phyloP scores from a whole-genome alignment of 2,329 filamentous ascomycete species.

The Elsinoe ampelina region DNA sequence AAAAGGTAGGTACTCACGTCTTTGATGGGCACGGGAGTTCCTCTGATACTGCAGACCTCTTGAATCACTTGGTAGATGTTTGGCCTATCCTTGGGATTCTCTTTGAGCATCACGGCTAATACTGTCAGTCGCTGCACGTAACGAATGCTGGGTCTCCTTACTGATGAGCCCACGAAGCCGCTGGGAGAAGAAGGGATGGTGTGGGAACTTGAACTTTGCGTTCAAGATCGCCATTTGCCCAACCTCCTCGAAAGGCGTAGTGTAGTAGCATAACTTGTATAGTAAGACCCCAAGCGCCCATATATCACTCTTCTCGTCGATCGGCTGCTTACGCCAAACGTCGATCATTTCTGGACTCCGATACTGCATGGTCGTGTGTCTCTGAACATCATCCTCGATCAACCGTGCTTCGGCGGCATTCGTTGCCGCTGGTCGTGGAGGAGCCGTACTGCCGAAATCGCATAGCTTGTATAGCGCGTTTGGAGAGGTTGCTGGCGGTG shows the following conservation, averaged over 20 bases:
- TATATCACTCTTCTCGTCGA: conserved; percentile 97
- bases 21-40: conserved; percentile 74
- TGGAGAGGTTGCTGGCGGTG: conserved; percentile 42
- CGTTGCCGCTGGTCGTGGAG: conserved; percentile 72
- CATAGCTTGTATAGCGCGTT: conserved; percentile 84
- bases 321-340: conserved; percentile 89
- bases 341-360: conserved; percentile 98
- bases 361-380: conserved; percentile 95
- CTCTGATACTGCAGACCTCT: conserved; percentile 82
- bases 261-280: conserved; percentile 99
- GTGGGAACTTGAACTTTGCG: conserved; percentile 84
- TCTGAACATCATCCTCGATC: conserved; percentile 94
- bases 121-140: not conserved
- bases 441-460: conserved; percentile 89
- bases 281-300: conserved; percentile 92
- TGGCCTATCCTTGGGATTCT: conserved; percentile 68
- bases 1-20: conserved; percentile 48
- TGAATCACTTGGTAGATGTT: conserved; percentile 90
- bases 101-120: conserved; percentile 77
- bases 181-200: conserved; percentile 81
- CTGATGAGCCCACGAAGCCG: conserved; percentile 82
- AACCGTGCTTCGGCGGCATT: conserved; percentile 80
- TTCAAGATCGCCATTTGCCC: conserved; percentile 96
- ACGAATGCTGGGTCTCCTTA: conserved; percentile 35
- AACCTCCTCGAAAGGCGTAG: conserved; percentile 95